Base-by-base conservation (phyloP, 331 rosid species). In the Quercus phellos region DNA sequence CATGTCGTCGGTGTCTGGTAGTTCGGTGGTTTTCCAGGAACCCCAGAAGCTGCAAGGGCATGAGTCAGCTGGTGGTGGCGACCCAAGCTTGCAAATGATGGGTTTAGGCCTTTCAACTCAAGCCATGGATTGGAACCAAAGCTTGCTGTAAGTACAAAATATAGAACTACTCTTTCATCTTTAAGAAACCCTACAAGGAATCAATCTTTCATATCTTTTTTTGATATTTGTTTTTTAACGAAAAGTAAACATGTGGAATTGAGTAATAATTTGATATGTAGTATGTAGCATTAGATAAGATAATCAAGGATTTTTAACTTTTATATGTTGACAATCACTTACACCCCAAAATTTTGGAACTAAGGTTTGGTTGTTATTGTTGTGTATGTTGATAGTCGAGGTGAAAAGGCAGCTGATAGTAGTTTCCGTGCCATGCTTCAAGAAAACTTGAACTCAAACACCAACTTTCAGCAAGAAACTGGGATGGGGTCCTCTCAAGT, bases 61-160 rank as follows among this genome's bases (percentile, higher is more conserved):
- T 10, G 91, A 88, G 34, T 85, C 97, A 17, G 67, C 79, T 13
- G 30, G 78, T 51, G 71, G 82, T 55, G 56, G 67, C 29, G 92
- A 94, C 74, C 92, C 93, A 79, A 88, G 77, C 88, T 79, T 92
- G 81, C 97, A 90, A 16, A 85, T 92, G 89, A 94, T 92, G 97
- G 97, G 85, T 72, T 84, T 93, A 59, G 98, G 98, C 72, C 99
- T 95, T 43, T 87, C 94, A 4, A 87, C 94, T 16, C 98, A 83
- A 71, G 6, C 96, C 26, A 68, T 91, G 78, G 99, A 92, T 80
- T 95, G 99, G 99, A 87, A 93, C 82, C 99, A 95, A 80, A 82
- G 87, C 32, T 85, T 92, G 61, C 81, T 92, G 99, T 94, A 88
- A 92, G 97, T 84, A 55, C 50, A 22, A 32, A 29, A 19, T 46